These are phyloP conservation scores for Paracamarosporium sp. DNA, from an alignment of 2,329 filamentous ascomycete species.

Conservation along the genomic window DNA sequence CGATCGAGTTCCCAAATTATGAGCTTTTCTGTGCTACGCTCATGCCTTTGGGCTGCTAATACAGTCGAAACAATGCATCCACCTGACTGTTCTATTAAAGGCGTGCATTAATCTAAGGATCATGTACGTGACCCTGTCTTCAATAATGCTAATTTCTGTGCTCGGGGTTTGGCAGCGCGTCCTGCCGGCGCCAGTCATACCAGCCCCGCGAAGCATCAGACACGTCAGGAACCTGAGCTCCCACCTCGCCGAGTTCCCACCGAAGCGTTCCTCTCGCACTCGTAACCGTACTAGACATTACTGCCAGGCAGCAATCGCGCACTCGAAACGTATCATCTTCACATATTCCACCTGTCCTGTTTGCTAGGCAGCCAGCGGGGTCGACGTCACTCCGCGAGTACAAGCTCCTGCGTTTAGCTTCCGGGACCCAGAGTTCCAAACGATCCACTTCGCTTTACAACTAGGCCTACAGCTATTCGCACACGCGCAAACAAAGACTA, in stretches of 20 bases:
- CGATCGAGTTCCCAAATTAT: background rate
- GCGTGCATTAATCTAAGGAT: slow-evolving; percentile 16
- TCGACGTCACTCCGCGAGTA: slow-evolving; percentile 20
- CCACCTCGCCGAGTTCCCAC: slow-evolving; percentile 1
- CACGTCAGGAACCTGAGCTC: slow-evolving; percentile 22
- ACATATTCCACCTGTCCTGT: slow-evolving; percentile 17
- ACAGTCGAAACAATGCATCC: background rate
- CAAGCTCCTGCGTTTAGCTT: slow-evolving; percentile 6
- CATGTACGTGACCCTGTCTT: slow-evolving; percentile 13
- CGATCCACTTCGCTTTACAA: background rate
- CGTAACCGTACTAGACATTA: background rate
- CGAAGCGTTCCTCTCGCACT: background rate
- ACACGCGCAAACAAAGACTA: slow-evolving; percentile 18
- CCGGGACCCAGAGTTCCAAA: slow-evolving; percentile 7
- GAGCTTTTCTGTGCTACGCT: background rate
- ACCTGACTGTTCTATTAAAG: slow-evolving; percentile 1
- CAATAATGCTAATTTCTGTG: background rate
- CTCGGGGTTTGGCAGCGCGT: slow-evolving; percentile 10
- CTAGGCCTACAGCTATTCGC: background rate
- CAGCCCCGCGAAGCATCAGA: slow-evolving; percentile 24
- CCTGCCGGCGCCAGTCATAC: slow-evolving; percentile 10
- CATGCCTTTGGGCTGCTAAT: background rate
- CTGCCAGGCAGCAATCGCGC: slow-evolving; percentile 1
- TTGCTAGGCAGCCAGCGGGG: slow-evolving; percentile 32
- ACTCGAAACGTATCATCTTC: slow-evolving; percentile 18